A percentile compares a stretch with the other conserved stretches of the same genome.
Evolutionary conservation across 78 protist species (phyloP).

Genomic region (Neovahlkampfia damariscottae): DNA sequence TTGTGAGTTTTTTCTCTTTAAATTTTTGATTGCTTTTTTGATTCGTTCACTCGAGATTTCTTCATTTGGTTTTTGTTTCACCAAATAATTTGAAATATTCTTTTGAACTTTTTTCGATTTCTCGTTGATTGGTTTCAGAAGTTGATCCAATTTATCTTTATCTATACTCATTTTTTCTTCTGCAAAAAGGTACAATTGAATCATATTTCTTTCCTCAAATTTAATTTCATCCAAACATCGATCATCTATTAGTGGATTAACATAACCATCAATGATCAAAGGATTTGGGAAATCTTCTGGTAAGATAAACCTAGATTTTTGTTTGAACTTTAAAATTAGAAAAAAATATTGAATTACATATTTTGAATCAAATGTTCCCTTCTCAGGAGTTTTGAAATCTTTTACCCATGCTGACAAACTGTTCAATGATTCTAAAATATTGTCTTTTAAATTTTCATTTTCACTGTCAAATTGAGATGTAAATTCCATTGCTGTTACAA

Average conservation of each 20-base stretch:
- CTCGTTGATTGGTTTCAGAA: background rate
- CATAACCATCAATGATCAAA: background rate
- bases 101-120: background rate
- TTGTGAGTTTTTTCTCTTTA: background rate
- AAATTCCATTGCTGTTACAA: slow-evolving; percentile 30
- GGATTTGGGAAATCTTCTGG: background rate
- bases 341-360: too few species aligned
- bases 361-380: too few species aligned
- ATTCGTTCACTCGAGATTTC: background rate
- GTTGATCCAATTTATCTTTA: background rate
- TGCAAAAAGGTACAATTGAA: background rate
- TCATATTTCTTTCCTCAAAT: background rate
- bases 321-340: background rate
- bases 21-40: background rate
- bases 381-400: too few species aligned
- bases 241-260: background rate
- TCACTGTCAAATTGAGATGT: background rate
- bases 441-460: background rate
- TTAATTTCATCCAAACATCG: background rate
- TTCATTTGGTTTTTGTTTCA: background rate
- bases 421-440: background rate
- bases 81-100: background rate
- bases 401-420: too few species aligned
- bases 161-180: background rate
- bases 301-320: background rate